Evolutionary conservation across 2,329 filamentous ascomycete genomes (phyloP), one percentile per base, ranked within the genome.

Genomic region (Paracoccidioides lutzii): DNA sequence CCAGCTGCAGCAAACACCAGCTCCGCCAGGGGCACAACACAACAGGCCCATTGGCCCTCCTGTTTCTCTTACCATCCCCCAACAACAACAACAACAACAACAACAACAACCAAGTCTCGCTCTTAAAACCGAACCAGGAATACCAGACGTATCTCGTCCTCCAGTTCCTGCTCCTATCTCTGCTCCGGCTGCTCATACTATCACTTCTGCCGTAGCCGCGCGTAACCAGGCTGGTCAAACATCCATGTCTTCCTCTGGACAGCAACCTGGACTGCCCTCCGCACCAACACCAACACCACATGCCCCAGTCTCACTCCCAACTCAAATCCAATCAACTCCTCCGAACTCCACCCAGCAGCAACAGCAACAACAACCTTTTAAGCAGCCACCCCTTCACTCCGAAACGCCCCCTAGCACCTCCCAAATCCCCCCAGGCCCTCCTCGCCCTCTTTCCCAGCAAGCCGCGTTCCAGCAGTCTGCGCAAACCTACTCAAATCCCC

Each of bases 181-280:
- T 28, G 64, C 69, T 7, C 70, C 71, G 46, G 70, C 71, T 30
- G 67, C 75, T 3, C 73, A 77, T 58, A 75, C 74, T 1, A 74
- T 77, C 44, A 76, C 72, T 57, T 75, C 74, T 53, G 75, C 75
- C 6, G 71, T 77, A 28, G 72, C 73, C 33, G 73, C 72, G 15
- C 66, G 72, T 45, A 70, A 66, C 42, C 71, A 73, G 56, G 69
- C 67, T 37, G 66, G 66, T 14, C 67, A 70, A 56, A 63, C 65
- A 43, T 65, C 65, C 8, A 68, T 69, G 64, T 71, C 70, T 22
- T 68, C 71, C 32, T 63, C 68, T 12, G 65, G 64, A 32, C 65
- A 66, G 14, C 68, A 70, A 45, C 61, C 63, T 37, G 66, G 65
- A 7, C 69, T 70, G 51, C 61, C 67, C 28, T 55, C 63, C n/a